These are phyloP conservation scores for Protoeuglena noctilucae DNA, from an alignment of 139 green algal species.

Conservation along the genomic window DNA sequence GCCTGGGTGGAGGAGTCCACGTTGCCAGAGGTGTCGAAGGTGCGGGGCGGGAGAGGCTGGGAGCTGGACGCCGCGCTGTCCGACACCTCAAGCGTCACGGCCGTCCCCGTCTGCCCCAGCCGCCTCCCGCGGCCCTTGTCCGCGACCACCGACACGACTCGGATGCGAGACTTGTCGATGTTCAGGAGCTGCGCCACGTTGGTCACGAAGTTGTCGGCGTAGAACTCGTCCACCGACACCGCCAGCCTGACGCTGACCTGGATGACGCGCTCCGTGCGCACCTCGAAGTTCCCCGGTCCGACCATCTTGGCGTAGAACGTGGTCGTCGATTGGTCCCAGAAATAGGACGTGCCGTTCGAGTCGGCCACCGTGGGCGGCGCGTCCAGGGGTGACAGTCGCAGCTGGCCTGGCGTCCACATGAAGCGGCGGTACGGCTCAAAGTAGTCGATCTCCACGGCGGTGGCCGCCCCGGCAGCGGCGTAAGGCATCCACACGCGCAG, in stretches of 20 bases:
- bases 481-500: slow-evolving; percentile 1
- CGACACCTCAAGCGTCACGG: background rate
- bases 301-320: slow-evolving; percentile 3
- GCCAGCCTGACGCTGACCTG: background rate
- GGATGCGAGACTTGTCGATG: background rate
- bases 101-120: background rate
- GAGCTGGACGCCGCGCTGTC: background rate
- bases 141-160: background rate
- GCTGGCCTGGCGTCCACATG: slow-evolving; percentile 2
- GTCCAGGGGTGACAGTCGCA: background rate
- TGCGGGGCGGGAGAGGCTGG: background rate
- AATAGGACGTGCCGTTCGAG: slow-evolving; percentile 1
- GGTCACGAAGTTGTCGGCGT: background rate
- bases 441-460: slow-evolving; percentile 7
- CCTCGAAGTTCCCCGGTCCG: slow-evolving; percentile 2
- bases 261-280: slow-evolving; percentile 10
- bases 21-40: background rate
- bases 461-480: slow-evolving; percentile 1
- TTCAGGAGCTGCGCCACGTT: background rate
- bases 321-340: slow-evolving; percentile 5
- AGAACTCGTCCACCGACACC: slow-evolving; percentile 10
- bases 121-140: no score
- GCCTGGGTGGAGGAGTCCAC: no score
- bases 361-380: slow-evolving; percentile 5
- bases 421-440: slow-evolving; percentile 6